Evolutionary conservation across 495 filamentous ascomycete species (phyloP).

Genomic region (Aspergillus campestris): DNA sequence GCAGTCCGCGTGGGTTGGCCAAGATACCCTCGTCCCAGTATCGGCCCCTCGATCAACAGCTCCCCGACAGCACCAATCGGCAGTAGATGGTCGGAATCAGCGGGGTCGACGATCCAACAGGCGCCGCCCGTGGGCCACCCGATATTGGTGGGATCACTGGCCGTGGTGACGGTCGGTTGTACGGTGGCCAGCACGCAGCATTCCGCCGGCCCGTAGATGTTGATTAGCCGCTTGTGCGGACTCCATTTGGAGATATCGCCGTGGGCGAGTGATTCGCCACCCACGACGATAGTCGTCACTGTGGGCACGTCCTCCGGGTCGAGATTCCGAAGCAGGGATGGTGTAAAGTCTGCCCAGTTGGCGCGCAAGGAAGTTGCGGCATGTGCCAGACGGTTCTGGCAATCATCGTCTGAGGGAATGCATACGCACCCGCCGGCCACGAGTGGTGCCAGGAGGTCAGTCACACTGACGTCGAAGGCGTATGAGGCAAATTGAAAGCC

Average conservation of each 20-base stretch:
- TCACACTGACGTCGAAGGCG: conserved; percentile 24
- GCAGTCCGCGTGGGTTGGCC: not conserved
- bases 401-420: conserved; percentile 22
- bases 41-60: conserved; percentile 35
- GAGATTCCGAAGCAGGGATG: conserved; percentile 13
- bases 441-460: conserved; percentile 26
- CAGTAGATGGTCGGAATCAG: conserved; percentile 26
- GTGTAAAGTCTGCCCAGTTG: conserved; percentile 16
- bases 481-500: conserved; percentile 28
- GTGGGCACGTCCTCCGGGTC: conserved; percentile 6
- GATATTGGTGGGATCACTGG: not conserved
- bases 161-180: not conserved
- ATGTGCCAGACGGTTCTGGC: conserved; percentile 5
- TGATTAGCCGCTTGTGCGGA: conserved; percentile 7
- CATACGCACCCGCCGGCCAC: conserved; percentile 29
- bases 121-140: conserved; percentile 1
- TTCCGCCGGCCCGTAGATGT: conserved; percentile 14
- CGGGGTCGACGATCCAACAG: conserved; percentile 6
- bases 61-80: conserved; percentile 37
- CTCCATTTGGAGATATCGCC: conserved; percentile 9
- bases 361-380: conserved; percentile 14
- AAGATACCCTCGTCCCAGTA: conserved; percentile 8
- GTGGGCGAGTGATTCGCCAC: conserved; percentile 11
- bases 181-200: conserved; percentile 12
- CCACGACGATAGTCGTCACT: conserved; percentile 9